Percentiles rank a stretch among this genome's conserved stretches.
Conservation (phyloP, 441 rosid genomes). For the Populus tomentosa region DNA sequence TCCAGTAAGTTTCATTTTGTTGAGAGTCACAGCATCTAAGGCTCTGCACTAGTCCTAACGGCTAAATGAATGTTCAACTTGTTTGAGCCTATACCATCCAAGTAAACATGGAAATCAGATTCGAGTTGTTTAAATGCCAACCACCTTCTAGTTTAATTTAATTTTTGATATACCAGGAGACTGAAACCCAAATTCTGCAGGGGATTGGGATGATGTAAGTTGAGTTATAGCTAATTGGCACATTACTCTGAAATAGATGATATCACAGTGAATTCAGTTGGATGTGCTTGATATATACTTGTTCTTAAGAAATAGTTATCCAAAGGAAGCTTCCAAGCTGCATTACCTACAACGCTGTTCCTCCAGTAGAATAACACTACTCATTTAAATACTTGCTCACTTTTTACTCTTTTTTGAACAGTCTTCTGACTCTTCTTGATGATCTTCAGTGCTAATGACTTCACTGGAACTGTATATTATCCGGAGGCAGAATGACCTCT, state of each 20-base stretch:
- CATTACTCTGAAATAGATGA: neutral
- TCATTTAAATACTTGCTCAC: neutral
- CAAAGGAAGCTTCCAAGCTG: neutral
- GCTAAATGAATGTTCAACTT: no score
- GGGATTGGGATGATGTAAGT: neutral
- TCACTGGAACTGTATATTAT: no score
- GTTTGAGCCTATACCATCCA: neutral
- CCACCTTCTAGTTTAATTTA: neutral
- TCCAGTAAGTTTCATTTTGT: neutral
- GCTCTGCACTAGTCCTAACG: neutral
- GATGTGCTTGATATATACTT: neutral
- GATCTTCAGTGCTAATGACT: slow-evolving; percentile 45
- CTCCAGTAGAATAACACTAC: neutral
- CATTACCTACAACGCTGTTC: no score
- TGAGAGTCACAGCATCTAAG: neutral
- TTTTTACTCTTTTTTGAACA: slow-evolving; percentile 16
- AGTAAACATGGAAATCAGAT: neutral
- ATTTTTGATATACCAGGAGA: neutral
- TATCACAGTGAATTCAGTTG: neutral
- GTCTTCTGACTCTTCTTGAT: slow-evolving; percentile 30
- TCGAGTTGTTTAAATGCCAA: neutral
- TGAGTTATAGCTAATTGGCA: neutral
- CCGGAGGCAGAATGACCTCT: no score
- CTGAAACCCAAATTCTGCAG: neutral
- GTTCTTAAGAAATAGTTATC: neutral